A percentile compares a stretch with the other conserved stretches of the same genome.
These are phyloP conservation scores for Penicillium pulvis DNA, from an alignment of 495 filamentous ascomycete genomes.

Conservation along the genomic window DNA sequence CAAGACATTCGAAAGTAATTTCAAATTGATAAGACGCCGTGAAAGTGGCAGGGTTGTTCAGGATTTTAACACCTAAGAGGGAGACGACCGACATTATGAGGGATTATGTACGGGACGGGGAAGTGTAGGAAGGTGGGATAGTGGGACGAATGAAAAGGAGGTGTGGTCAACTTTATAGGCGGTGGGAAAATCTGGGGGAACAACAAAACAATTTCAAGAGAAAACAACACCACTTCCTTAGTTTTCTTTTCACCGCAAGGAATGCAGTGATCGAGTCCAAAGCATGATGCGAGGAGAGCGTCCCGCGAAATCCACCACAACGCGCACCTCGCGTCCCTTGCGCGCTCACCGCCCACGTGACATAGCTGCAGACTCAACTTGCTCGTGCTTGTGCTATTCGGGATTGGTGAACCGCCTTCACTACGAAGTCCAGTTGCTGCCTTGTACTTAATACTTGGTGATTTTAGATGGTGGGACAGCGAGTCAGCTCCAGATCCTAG, in stretches of 20 bases:
- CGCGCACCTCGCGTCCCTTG: slow-evolving; percentile 34
- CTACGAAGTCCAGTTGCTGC: background rate
- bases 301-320: slow-evolving; percentile 16
- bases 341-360: slow-evolving; percentile 34
- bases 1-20: slow-evolving; percentile 97
- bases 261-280: slow-evolving; percentile 25
- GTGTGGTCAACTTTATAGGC: slow-evolving; percentile 69
- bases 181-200: slow-evolving; percentile 14
- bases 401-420: background rate
- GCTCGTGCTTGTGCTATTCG: background rate
- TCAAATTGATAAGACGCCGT: slow-evolving; percentile 89
- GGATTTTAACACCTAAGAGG: slow-evolving; percentile 87
- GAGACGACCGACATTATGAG: slow-evolving; percentile 92
- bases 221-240: background rate
- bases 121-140: slow-evolving; percentile 12
- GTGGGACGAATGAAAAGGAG: slow-evolving; percentile 64
- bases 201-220: slow-evolving; percentile 22
- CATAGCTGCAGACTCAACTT: slow-evolving; percentile 4
- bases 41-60: slow-evolving; percentile 95
- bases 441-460: background rate
- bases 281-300: slow-evolving; percentile 24
- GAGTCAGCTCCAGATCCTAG: background rate
- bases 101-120: slow-evolving; percentile 21
- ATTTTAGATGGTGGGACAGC: background rate
- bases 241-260: slow-evolving; percentile 25